These are phyloP conservation scores for Madurella fahalii DNA, from an alignment of 2,329 filamentous ascomycete species.

Conservation along the genomic window DNA sequence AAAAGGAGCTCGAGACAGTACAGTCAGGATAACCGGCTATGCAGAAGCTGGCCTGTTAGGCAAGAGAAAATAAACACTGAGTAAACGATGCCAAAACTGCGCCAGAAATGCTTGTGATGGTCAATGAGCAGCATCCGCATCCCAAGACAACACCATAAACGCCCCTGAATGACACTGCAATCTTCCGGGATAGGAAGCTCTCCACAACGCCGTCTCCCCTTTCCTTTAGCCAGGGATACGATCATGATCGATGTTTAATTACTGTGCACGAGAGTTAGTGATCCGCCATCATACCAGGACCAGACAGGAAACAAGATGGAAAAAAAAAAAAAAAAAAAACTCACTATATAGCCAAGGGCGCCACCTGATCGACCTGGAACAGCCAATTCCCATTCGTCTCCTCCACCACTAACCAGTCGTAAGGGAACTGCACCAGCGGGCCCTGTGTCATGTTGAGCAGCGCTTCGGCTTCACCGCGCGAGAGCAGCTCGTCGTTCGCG, in stretches of 20 bases:
- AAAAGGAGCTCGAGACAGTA: neutral
- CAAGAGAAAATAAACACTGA: neutral
- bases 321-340: constrained; percentile 36
- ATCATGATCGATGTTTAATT: constrained; percentile 4
- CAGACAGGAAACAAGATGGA: neutral
- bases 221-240: neutral
- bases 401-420: constrained; percentile 90
- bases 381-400: constrained; percentile 94
- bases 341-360: constrained; percentile 95
- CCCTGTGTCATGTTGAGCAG: constrained; percentile 80
- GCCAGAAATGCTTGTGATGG: neutral
- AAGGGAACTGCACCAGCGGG: constrained; percentile 85
- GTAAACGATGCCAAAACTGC: neutral
- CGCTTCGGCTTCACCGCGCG: constrained; percentile 72
- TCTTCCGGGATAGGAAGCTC: neutral
- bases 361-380: constrained; percentile 93
- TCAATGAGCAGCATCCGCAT: neutral
- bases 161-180: neutral
- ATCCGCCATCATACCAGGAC: neutral
- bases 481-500: constrained; percentile 70
- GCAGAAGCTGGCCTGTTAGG: neutral
- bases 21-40: neutral
- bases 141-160: neutral
- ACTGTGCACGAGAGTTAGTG: constrained; percentile 7
- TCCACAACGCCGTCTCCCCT: neutral